Conservation (phyloP, 108 stramenopile species). For the Mayamaea pseudoterrestris region DNA sequence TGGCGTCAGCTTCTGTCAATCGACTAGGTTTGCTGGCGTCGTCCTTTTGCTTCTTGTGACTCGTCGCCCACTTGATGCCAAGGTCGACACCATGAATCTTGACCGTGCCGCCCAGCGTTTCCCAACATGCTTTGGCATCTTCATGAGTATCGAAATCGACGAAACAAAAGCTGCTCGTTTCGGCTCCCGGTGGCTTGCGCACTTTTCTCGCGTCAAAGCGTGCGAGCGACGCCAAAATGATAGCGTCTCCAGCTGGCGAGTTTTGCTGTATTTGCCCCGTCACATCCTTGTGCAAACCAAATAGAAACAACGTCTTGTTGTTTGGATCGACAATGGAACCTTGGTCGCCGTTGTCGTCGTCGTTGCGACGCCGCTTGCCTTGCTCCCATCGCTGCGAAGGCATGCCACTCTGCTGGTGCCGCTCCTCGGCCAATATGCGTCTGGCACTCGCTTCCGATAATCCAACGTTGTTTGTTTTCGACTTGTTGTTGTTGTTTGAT, state of each 20-base stretch:
- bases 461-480: constrained; percentile 11
- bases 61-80: constrained; percentile 64
- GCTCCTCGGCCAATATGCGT: constrained; percentile 32
- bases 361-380: constrained; percentile 3
- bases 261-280: constrained; percentile 33
- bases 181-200: constrained; percentile 35
- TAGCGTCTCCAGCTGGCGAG: constrained; percentile 18
- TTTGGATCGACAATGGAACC: constrained; percentile 38
- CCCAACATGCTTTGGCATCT: constrained; percentile 46
- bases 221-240: constrained; percentile 42
- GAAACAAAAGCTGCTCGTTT: constrained; percentile 53
- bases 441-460: constrained; percentile 49
- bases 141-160: constrained; percentile 64
- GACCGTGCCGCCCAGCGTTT: constrained; percentile 26
- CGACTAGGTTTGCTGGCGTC: constrained; percentile 22
- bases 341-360: constrained; percentile 16
- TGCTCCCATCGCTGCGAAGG: constrained; percentile 28
- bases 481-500: neutral
- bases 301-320: constrained; percentile 52
- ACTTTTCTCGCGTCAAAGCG: constrained; percentile 31
- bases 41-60: constrained; percentile 7
- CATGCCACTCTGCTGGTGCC: constrained; percentile 1
- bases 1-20: constrained; percentile 61
- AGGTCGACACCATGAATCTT: constrained; percentile 37
- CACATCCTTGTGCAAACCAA: constrained; percentile 70